Conservation (phyloP, 352 stramenopile genomes). For the Peronospora destructor region DNA sequence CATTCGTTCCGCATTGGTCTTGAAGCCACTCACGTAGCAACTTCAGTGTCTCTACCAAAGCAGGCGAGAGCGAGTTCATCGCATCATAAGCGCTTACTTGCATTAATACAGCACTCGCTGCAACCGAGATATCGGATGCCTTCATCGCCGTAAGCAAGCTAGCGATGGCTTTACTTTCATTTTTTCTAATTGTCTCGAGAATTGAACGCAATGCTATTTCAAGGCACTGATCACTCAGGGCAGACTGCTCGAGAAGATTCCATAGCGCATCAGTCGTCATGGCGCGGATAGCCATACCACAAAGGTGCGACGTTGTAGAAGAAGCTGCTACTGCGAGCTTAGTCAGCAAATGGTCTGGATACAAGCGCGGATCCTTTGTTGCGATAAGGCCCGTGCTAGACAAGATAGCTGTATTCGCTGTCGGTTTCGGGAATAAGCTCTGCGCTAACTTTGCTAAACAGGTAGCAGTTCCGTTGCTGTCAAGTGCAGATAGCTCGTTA, state of each 20-base stretch:
- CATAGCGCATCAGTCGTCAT: conserved; percentile 55
- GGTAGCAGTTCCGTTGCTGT: conserved; percentile 7
- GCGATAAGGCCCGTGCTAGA: conserved; percentile 67
- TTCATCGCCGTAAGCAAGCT: conserved; percentile 32
- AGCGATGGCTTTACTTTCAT: conserved; percentile 37
- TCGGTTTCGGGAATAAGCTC: conserved; percentile 56
- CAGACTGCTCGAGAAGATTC: conserved; percentile 47
- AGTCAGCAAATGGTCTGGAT: conserved; percentile 52
- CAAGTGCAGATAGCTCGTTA: conserved; percentile 9
- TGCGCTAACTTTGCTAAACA: conserved; percentile 41
- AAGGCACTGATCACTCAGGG: conserved; percentile 37
- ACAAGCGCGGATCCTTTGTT: conserved; percentile 66
- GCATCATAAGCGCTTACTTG: conserved; percentile 26
- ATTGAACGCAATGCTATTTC: conserved; percentile 29
- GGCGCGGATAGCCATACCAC: conserved; percentile 40
- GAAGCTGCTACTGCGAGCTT: conserved; percentile 55
- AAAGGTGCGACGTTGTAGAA: conserved; percentile 38
- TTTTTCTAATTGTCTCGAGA: conserved; percentile 28
- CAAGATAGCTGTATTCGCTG: conserved; percentile 41
- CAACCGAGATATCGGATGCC: conserved; percentile 17
- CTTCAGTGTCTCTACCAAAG: conserved; percentile 20
- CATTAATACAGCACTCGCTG: conserved; percentile 19
- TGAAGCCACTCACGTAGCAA: conserved; percentile 31
- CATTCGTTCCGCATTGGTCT: conserved; percentile 15
- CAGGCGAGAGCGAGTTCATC: conserved; percentile 6